Evolutionary conservation across 2,329 filamentous ascomycete species (phyloP), one percentile per base, ranked within the genome.

Genomic region (Penicillium glabrum): DNA sequence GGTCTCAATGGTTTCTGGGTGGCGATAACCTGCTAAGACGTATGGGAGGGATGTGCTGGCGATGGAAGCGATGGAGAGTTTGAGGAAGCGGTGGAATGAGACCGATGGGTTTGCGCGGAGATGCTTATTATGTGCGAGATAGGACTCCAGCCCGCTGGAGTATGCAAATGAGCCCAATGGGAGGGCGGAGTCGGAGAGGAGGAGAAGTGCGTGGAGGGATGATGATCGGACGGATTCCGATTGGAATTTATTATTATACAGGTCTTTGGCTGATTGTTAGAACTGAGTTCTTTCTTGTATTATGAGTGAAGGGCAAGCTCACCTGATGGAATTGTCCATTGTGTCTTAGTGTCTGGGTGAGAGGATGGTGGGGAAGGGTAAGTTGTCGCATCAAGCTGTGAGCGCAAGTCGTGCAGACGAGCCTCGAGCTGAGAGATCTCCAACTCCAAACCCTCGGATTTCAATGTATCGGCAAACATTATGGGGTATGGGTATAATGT

Each of bases 141-240:
- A 87, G 21, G 85, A 87, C 69, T 88, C 85, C 19, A 88, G 75
- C 5, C 85, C 85, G 66, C 79, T 84, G 69, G 82, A 86, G 75
- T 87, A 88, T 61, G 85, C 85, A 68, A 88, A 88, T 1, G 85
- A 86, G 46, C 85, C 85, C 2, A 88, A 74, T 1, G 85, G 85
- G 1, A 88, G 79, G 19, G 85, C 85, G 21, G 85, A 87, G 72
- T 88, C 85, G 51, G 85, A 82, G 27, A 88, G 80, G 16, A 87
- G 77, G 45, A 87, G 79, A 11, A 88, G 78, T 26, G 82, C 77
- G 66, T 86, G 84, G 5, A 80, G 75, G 6, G 68, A 66, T 21
- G 61, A 55, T 33, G 59, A 47, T 47, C 48, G 53, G 33, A 51
- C 44, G 16, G 59, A 46, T 27, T 60, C 51, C 24, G 57, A 9